Conservation (phyloP, 495 filamentous ascomycete species). For the Penicillium cinerascens region DNA sequence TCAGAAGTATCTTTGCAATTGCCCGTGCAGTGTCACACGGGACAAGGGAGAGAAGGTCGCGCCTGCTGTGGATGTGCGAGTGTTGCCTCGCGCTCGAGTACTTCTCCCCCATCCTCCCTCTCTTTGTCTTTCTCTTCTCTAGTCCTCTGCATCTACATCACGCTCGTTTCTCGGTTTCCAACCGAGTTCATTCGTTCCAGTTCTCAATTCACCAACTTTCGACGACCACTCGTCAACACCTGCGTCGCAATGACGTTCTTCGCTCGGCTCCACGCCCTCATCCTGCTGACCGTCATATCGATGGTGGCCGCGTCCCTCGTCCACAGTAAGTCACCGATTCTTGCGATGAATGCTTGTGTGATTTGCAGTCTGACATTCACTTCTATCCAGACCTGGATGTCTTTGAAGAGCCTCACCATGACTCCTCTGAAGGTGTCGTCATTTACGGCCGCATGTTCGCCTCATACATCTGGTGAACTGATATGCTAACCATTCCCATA, state of each 20-base stretch:
- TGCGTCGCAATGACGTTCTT: background rate
- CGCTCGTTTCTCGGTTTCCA: no score
- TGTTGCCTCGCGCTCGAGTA: background rate
- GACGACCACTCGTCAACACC: background rate
- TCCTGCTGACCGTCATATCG: background rate
- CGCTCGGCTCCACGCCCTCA: background rate
- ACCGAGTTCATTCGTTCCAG: background rate
- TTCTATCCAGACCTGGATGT: background rate
- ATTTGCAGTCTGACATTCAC: background rate
- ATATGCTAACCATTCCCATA: background rate
- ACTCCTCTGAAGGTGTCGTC: background rate
- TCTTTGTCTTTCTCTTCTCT: conserved; percentile 3
- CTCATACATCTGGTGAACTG: background rate
- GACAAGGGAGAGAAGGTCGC: background rate
- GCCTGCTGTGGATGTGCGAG: background rate
- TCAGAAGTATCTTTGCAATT: background rate
- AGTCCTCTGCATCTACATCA: background rate
- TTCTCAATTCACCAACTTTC: background rate
- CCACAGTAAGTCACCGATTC: background rate
- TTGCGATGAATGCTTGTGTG: background rate
- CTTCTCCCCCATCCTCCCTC: conserved; percentile 4
- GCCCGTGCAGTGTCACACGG: background rate
- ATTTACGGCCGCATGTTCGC: background rate
- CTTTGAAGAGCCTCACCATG: background rate
- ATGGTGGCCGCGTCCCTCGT: background rate